These are phyloP conservation scores for Oryza australiensis DNA, from an alignment of 176 grass and related monocot species.

Conservation along the genomic window DNA sequence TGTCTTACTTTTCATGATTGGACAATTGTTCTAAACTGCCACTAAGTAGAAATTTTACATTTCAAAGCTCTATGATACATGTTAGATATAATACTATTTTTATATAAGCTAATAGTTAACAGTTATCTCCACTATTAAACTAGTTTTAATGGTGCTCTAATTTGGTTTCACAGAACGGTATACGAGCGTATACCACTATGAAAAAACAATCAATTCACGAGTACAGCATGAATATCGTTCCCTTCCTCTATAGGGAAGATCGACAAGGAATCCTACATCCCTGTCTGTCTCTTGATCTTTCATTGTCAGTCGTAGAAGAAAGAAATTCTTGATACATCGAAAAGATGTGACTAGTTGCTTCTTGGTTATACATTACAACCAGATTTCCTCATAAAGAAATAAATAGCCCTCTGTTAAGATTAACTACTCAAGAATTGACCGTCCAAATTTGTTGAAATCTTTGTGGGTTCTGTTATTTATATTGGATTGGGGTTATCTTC, in stretches of 20 bases:
- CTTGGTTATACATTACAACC: not conserved
- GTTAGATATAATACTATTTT: no score
- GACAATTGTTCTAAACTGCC: no score
- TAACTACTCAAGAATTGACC: not conserved
- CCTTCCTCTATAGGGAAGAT: not conserved
- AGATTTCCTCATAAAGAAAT: not conserved
- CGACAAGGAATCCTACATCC: not conserved
- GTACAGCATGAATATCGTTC: not conserved
- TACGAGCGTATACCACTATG: no score
- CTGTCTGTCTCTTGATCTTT: not conserved
- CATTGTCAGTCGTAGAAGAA: not conserved
- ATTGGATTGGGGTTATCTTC: no score
- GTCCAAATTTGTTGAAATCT: not conserved
- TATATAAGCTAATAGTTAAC: no score
- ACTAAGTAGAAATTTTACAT: no score
- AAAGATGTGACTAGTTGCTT: not conserved
- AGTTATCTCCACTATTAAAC: no score
- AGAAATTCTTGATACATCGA: not conserved
- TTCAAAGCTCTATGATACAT: no score
- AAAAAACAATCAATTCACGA: not conserved
- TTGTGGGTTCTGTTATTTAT: no score
- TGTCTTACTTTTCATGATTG: no score
- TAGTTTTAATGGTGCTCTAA: no score
- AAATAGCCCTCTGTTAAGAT: not conserved
- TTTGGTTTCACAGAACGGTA: no score